These are phyloP conservation scores for Candida patagonica DNA, from an alignment of 805 yeast species.

Conservation along the genomic window DNA sequence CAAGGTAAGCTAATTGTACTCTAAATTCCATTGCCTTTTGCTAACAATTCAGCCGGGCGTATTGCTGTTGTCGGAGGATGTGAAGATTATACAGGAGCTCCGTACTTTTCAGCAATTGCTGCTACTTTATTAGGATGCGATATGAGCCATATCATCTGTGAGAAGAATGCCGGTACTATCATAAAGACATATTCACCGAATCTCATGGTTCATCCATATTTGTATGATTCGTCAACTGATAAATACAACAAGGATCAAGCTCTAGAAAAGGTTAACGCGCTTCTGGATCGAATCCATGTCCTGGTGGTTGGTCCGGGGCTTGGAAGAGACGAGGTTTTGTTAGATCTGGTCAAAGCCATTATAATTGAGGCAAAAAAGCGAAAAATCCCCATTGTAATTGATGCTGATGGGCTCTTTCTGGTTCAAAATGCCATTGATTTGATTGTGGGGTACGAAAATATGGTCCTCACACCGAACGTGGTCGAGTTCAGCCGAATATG, in stretches of 20 bases:
- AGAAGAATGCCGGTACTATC: constrained; percentile 61
- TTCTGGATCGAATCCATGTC: constrained; percentile 64
- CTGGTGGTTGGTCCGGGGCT: constrained; percentile 91
- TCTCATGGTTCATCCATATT: constrained; percentile 91
- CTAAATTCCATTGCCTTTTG: not conserved
- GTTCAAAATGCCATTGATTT: constrained; percentile 50
- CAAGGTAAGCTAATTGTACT: constrained; percentile 40
- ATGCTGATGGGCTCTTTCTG: constrained; percentile 80
- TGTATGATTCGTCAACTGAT: constrained; percentile 39
- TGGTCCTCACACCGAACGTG: constrained; percentile 82
- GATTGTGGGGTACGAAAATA: constrained; percentile 44
- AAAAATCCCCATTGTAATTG: constrained; percentile 66
- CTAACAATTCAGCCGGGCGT: constrained; percentile 46
- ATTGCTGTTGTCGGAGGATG: constrained; percentile 88
- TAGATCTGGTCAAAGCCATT: constrained; percentile 47
- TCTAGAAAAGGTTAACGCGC: constrained; percentile 43
- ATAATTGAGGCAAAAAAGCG: constrained; percentile 47
- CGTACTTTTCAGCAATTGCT: constrained; percentile 81
- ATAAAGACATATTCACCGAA: constrained; percentile 88
- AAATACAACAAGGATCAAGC: constrained; percentile 27
- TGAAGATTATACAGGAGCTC: constrained; percentile 96
- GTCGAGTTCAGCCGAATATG: constrained; percentile 70
- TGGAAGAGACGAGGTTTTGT: constrained; percentile 71
- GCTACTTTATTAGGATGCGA: constrained; percentile 82
- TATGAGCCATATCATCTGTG: constrained; percentile 84